Evolutionary conservation across 2,329 filamentous ascomycete species (phyloP).

Genomic region (Fusarium brachygibbosum): DNA sequence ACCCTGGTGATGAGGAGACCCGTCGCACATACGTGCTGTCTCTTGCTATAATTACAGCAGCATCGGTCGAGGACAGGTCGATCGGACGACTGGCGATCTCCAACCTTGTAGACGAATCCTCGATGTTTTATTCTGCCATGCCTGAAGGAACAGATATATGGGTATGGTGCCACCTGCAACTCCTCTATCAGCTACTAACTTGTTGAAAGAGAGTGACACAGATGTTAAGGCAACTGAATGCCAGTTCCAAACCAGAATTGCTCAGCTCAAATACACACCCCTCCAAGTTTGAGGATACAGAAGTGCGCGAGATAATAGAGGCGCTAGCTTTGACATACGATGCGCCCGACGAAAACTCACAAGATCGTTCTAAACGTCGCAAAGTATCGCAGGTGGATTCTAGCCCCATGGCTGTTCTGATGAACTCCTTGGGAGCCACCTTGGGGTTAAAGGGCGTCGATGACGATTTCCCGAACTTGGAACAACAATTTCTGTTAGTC

Average conservation of each 20-base stretch:
- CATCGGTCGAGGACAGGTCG: conserved; percentile 51
- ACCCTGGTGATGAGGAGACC: conserved; percentile 47
- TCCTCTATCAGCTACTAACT: conserved; percentile 39
- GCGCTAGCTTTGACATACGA: conserved; percentile 48
- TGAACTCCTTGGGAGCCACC: conserved; percentile 47
- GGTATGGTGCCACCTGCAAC: conserved; percentile 52
- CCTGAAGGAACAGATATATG: conserved; percentile 57
- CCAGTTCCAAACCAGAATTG: conserved; percentile 30
- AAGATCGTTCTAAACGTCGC: conserved; percentile 48
- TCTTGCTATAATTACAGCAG: conserved; percentile 56
- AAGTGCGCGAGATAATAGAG: conserved; percentile 50
- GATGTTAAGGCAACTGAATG: conserved; percentile 49
- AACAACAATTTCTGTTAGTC: conserved; percentile 63
- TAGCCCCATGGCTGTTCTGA: conserved; percentile 41
- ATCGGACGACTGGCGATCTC: conserved; percentile 59
- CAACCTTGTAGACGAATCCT: conserved; percentile 59
- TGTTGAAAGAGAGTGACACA: conserved; percentile 49
- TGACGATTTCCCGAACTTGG: conserved; percentile 50
- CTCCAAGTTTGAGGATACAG: conserved; percentile 49
- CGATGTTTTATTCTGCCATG: conserved; percentile 53
- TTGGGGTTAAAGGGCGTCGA: conserved; percentile 48
- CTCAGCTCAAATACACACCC: conserved; percentile 48
- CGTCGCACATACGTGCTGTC: conserved; percentile 56
- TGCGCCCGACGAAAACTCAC: conserved; percentile 40
- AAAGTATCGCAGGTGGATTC: conserved; percentile 44